These are phyloP conservation scores for Ziziphus jujuba DNA, from an alignment of 306 rosid genomes.

Conservation along the genomic window DNA sequence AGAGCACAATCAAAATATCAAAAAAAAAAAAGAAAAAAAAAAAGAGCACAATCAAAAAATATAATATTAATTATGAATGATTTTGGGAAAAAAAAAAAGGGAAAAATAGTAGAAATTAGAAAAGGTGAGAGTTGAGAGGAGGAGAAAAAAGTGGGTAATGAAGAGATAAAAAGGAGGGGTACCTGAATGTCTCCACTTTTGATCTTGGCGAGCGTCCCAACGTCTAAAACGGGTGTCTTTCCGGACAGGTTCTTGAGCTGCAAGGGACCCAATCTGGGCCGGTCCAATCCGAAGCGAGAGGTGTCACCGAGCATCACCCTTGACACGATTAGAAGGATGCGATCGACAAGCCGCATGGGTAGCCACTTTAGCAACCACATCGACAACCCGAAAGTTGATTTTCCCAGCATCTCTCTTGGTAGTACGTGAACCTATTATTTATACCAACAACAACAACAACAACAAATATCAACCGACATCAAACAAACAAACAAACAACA, in stretches of 20 bases:
- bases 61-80: no score
- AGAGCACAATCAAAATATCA: no score
- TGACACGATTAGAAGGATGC: conserved; percentile 61
- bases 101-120: conserved; percentile 13
- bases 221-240: conserved; percentile 95
- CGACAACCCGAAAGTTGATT: conserved; percentile 99
- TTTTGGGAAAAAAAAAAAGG: background rate
- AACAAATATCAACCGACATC: background rate
- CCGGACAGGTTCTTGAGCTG: conserved; percentile 85
- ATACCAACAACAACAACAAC: background rate
- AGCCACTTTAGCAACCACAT: conserved; percentile 97
- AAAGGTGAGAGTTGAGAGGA: background rate
- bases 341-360: conserved; percentile 74
- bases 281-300: conserved; percentile 69
- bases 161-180: conserved; percentile 30
- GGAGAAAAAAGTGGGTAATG: background rate
- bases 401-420: conserved; percentile 98
- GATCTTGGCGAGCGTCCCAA: conserved; percentile 94
- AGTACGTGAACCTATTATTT: conserved; percentile 89
- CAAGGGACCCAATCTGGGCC: conserved; percentile 92
- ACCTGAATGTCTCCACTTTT: conserved; percentile 86
- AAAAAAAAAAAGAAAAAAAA: no score
- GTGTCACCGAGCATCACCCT: conserved; percentile 88
- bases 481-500: no score
- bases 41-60: no score